Evolutionary conservation across 306 rosid genomes (phyloP).

Genomic region (Quercus rubra): DNA sequence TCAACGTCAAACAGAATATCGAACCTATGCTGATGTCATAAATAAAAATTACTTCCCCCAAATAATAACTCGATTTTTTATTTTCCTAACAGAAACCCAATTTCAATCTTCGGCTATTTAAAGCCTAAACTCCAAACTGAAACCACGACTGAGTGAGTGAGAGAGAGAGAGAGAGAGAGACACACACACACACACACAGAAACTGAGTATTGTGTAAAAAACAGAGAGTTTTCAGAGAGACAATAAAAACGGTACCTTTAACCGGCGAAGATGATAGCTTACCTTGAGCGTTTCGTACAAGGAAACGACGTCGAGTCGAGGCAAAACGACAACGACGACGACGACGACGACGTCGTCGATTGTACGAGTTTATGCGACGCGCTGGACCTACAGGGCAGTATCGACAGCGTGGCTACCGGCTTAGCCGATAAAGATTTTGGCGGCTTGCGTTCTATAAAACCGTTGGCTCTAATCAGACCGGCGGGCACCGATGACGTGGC

Average conservation of each 20-base stretch:
- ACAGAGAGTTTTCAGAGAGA: neutral
- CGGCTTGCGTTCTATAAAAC: conserved; percentile 50
- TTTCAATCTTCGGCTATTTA: conserved; percentile 31
- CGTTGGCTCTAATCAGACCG: conserved; percentile 56
- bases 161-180: neutral
- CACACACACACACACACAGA: neutral
- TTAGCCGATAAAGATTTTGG: conserved; percentile 74
- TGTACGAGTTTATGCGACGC: conserved; percentile 23
- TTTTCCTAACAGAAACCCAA: neutral
- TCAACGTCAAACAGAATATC: conserved; percentile 30
- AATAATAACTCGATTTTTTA: neutral
- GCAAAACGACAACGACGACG: conserved; percentile 37
- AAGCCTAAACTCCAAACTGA: neutral
- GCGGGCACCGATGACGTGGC: conserved; percentile 46
- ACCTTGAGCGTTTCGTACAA: conserved; percentile 58
- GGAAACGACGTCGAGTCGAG: conserved; percentile 66
- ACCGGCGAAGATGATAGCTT: conserved; percentile 70
- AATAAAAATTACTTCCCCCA: neutral
- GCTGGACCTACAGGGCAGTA: conserved; percentile 37
- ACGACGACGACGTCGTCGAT: neutral
- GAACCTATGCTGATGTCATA: conserved; percentile 31
- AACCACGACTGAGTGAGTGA: neutral
- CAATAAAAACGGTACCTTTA: neutral
- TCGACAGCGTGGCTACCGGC: conserved; percentile 31
- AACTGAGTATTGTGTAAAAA: neutral